phyloP scores from a whole-genome alignment of 2,329 filamentous ascomycete genomes.

The Ophiostoma tasmaniense region DNA sequence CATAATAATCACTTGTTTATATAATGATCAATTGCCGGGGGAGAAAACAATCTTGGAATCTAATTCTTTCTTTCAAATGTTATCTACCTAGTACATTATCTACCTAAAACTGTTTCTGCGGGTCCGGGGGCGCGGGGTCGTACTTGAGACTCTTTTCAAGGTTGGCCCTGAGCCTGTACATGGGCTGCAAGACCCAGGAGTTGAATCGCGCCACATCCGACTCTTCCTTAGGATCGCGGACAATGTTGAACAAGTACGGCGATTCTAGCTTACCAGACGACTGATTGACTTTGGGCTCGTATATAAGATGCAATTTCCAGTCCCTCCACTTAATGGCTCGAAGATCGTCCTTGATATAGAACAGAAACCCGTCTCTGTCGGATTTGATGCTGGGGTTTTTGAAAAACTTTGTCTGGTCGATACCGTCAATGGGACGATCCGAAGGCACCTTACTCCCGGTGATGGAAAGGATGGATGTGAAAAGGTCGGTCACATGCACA shows the following conservation, averaged over 20 bases:
- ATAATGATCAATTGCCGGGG: no score
- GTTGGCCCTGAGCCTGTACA: slow-evolving; percentile 23
- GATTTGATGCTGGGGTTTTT: slow-evolving; percentile 13
- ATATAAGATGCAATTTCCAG: slow-evolving; percentile 30
- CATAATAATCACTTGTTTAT: no score
- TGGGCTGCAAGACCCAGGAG: slow-evolving; percentile 29
- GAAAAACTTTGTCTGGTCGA: neutral
- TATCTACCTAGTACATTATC: no score
- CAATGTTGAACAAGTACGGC: slow-evolving; percentile 28
- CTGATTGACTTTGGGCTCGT: slow-evolving; percentile 31
- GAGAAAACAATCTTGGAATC: no score
- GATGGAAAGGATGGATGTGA: neutral
- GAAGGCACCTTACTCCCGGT: neutral
- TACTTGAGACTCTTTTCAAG: slow-evolving; percentile 26
- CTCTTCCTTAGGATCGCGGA: slow-evolving; percentile 30
- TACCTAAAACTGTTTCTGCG: slow-evolving; percentile 22
- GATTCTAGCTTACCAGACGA: slow-evolving; percentile 27
- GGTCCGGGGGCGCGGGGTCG: slow-evolving; percentile 28
- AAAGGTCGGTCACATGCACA: neutral
- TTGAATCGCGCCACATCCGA: slow-evolving; percentile 26
- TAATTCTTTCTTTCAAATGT: no score
- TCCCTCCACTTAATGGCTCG: slow-evolving; percentile 30
- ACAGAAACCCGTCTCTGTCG: slow-evolving; percentile 25
- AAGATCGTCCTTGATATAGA: slow-evolving; percentile 31
- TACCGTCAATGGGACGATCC: neutral